These are phyloP conservation scores for Tylopilus plumbeoviolaceoides DNA, from an alignment of 768 basidiomycete genomes.

Conservation along the genomic window DNA sequence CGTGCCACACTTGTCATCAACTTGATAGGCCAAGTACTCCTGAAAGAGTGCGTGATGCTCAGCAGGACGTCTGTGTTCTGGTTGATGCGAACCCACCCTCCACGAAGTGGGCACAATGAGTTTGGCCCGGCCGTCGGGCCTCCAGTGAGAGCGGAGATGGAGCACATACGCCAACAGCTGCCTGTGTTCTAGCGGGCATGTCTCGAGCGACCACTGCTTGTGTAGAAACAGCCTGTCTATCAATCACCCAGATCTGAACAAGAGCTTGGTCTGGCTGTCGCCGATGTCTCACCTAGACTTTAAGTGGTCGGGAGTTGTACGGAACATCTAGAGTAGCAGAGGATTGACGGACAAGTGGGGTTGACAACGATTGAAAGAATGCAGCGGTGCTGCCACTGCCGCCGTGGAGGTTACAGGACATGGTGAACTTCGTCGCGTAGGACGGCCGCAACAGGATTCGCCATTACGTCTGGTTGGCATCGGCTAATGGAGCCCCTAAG, in stretches of 20 bases:
- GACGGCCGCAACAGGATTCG: neutral
- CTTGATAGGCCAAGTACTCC: constrained; percentile 5
- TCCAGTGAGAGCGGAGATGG: constrained; percentile 24
- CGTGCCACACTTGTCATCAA: neutral
- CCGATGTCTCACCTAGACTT: constrained; percentile 6
- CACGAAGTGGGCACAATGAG: constrained; percentile 21
- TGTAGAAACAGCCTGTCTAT: constrained; percentile 7
- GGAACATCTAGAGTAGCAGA: constrained; percentile 9
- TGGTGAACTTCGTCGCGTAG: neutral
- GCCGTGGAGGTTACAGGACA: neutral
- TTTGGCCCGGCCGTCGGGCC: constrained; percentile 11
- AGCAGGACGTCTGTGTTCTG: neutral
- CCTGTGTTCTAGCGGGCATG: constrained; percentile 15
- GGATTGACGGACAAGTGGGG: no score
- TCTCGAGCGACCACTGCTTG: constrained; percentile 7
- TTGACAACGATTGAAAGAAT: neutral
- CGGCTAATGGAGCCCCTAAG: constrained; percentile 1
- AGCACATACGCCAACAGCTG: constrained; percentile 19
- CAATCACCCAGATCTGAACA: neutral
- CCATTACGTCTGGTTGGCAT: constrained; percentile 12
- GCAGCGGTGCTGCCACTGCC: neutral
- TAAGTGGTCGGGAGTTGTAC: neutral
- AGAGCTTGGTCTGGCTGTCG: neutral
- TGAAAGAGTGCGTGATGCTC: neutral
- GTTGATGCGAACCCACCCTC: constrained; percentile 18